A percentile compares a stretch with the other conserved stretches of the same genome.
These are phyloP conservation scores for Glycine latifolia DNA, from an alignment of 306 rosid genomes.

Conservation along the genomic window DNA sequence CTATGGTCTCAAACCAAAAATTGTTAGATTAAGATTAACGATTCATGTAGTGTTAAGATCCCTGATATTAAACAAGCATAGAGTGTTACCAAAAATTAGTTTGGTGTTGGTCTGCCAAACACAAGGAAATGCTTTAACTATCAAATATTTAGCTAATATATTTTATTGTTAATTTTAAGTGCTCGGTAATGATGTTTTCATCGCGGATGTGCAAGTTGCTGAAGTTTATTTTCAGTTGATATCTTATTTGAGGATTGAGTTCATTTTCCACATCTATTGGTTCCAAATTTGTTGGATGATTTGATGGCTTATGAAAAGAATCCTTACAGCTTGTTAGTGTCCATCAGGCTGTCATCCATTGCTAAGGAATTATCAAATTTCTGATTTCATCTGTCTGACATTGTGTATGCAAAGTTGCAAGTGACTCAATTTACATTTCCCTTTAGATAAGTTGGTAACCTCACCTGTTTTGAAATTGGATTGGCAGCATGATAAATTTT, in stretches of 20 bases:
- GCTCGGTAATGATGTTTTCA: too few species aligned
- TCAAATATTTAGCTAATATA: not conserved
- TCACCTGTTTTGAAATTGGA: not conserved
- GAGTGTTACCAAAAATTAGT: too few species aligned
- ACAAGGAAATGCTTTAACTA: conserved; percentile 14
- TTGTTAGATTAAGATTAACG: too few species aligned
- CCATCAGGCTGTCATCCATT: not conserved
- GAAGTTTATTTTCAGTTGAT: too few species aligned
- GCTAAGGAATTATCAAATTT: not conserved
- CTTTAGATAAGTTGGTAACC: not conserved
- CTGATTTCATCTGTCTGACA: conserved; percentile 4
- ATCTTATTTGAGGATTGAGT: too few species aligned
- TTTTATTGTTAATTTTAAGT: too few species aligned
- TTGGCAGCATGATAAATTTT: not conserved
- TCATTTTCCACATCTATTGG: too few species aligned
- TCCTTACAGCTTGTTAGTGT: not conserved
- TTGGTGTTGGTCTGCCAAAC: not conserved
- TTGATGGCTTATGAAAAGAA: not conserved
- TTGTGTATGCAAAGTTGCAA: conserved; percentile 4
- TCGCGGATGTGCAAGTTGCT: too few species aligned
- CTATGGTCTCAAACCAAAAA: too few species aligned
- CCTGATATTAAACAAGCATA: too few species aligned
- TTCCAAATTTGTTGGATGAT: conserved; percentile 9
- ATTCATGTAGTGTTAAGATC: too few species aligned
- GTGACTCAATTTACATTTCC: conserved; percentile 24